Conservation (phyloP, 176 grass and related monocot genomes). For the Chloris gayana region DNA sequence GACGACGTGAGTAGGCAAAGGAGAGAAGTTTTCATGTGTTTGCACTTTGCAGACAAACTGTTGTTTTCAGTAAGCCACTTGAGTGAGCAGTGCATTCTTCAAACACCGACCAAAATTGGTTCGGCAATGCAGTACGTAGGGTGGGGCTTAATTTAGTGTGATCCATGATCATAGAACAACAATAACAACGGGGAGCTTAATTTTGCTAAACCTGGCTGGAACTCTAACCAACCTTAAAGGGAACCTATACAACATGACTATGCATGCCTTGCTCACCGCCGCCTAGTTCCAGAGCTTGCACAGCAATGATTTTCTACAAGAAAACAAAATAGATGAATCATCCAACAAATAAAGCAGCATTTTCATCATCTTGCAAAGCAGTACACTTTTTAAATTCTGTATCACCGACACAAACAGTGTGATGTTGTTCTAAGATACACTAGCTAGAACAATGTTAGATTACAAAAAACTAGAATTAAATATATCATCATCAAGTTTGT, state of each 20-base stretch:
- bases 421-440: constrained; percentile 4
- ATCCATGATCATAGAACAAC: too few relatives aligned
- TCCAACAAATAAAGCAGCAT: background rate
- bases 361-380: constrained; percentile 6
- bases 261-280: constrained; percentile 20
- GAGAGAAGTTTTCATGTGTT: background rate
- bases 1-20: background rate
- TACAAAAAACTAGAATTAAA: constrained; percentile 20
- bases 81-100: constrained; percentile 8
- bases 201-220: constrained; percentile 16
- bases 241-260: constrained; percentile 48
- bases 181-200: too few relatives aligned
- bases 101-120: background rate
- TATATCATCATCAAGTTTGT: constrained; percentile 9
- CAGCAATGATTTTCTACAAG: constrained; percentile 44
- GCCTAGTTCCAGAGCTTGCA: constrained; percentile 58
- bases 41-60: constrained; percentile 2
- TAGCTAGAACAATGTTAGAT: constrained; percentile 15
- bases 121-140: constrained; percentile 12
- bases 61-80: background rate
- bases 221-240: constrained; percentile 34
- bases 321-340: constrained; percentile 23
- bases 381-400: background rate
- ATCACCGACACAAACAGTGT: constrained; percentile 27
- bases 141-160: constrained; percentile 7